These are phyloP conservation scores for Laguncularia racemosa DNA, from an alignment of 345 rosid species.

Conservation along the genomic window DNA sequence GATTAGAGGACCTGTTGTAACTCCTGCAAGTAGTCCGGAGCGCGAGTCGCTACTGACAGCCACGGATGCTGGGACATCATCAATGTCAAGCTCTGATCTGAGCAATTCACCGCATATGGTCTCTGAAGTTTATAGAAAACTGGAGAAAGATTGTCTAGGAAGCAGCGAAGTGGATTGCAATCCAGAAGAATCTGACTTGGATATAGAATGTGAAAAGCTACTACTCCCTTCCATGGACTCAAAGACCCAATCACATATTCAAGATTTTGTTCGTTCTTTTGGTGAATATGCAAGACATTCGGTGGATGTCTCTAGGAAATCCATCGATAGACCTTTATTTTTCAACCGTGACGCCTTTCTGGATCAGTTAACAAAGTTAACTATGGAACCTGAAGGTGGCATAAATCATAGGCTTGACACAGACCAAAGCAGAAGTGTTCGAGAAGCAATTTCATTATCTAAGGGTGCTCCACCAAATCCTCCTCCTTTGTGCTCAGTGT, in stretches of 20 bases:
- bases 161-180: constrained; percentile 39
- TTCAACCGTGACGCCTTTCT: constrained; percentile 32
- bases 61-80: constrained; percentile 76
- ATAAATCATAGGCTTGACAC: constrained; percentile 41
- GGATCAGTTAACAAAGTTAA: constrained; percentile 42
- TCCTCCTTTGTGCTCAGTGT: constrained; percentile 94
- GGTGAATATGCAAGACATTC: constrained; percentile 23
- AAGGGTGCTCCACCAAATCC: constrained; percentile 74
- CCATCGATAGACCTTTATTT: constrained; percentile 30
- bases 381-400: constrained; percentile 41
- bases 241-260: constrained; percentile 35
- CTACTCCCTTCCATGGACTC: constrained; percentile 43
- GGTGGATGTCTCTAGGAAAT: constrained; percentile 32
- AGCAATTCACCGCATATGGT: constrained; percentile 71
- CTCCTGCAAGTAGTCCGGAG: constrained; percentile 94
- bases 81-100: constrained; percentile 86
- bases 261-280: constrained; percentile 42
- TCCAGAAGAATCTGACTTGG: constrained; percentile 55
- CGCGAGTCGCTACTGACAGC: constrained; percentile 55
- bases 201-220: constrained; percentile 48
- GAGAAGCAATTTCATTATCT: constrained; percentile 81
- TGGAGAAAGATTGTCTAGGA: constrained; percentile 43
- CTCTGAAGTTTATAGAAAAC: constrained; percentile 37
- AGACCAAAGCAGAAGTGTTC: constrained; percentile 61
- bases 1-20: constrained; percentile 70